Evolutionary conservation across 164 flowering plant species (phyloP).

Genomic region (Piper betle): DNA sequence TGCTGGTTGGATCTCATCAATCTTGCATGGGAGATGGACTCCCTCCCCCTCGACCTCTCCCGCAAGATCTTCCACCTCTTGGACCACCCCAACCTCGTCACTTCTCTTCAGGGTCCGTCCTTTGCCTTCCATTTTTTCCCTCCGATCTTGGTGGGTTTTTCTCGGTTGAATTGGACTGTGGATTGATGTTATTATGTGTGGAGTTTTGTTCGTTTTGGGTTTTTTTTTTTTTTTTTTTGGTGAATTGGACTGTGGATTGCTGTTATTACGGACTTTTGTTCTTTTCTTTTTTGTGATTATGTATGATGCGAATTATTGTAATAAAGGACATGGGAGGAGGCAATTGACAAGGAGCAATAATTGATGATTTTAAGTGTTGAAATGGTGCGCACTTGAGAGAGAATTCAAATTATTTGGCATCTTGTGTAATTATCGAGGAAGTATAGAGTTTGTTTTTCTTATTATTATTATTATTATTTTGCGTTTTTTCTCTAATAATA

Average conservation of each 20-base stretch:
- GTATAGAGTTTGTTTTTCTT: neutral
- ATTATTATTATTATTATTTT: neutral
- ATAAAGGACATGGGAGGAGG: neutral
- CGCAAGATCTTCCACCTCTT: constrained; percentile 45
- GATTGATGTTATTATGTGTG: no score
- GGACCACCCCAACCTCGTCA: constrained; percentile 54
- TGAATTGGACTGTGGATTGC: neutral
- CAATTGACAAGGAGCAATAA: neutral
- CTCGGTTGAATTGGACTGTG: neutral
- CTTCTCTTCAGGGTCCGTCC: constrained; percentile 47
- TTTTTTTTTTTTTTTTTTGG: neutral
- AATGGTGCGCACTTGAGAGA: neutral
- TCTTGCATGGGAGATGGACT: constrained; percentile 26
- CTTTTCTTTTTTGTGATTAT: neutral
- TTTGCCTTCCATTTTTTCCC: neutral
- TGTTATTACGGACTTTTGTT: neutral
- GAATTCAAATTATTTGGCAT: neutral
- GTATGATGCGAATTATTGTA: neutral
- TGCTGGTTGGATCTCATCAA: no score
- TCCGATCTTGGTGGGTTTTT: neutral
- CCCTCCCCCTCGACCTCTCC: constrained; percentile 40
- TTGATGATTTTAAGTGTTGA: no score
- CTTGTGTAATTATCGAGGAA: neutral
- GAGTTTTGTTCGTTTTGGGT: no score
- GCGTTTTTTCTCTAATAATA: neutral